phyloP scores from a whole-genome alignment of 306 rosid species.

The Cucumis cinereus region DNA sequence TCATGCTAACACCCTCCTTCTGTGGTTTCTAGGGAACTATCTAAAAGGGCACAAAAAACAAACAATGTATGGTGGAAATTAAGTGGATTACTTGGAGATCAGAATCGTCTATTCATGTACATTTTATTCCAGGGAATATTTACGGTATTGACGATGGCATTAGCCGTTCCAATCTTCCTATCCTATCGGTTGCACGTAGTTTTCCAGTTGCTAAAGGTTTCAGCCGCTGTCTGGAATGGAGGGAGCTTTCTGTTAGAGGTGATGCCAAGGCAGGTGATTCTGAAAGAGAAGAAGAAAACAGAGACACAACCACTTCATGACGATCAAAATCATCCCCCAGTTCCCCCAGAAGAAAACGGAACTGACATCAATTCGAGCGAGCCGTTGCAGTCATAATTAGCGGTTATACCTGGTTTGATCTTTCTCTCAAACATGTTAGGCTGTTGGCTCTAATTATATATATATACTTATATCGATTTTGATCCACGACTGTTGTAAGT shows the following conservation, averaged over 20 bases:
- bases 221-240: slow-evolving; percentile 86
- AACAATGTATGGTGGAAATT: slow-evolving; percentile 85
- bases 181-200: slow-evolving; percentile 51
- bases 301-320: slow-evolving; percentile 26
- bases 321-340: slow-evolving; percentile 16
- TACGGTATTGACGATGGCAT: slow-evolving; percentile 84
- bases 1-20: background rate
- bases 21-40: slow-evolving; percentile 53
- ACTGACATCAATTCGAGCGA: background rate
- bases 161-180: slow-evolving; percentile 80
- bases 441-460: background rate
- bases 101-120: slow-evolving; percentile 75
- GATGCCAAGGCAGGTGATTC: slow-evolving; percentile 89
- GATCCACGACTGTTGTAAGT: background rate
- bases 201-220: slow-evolving; percentile 81
- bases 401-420: background rate
- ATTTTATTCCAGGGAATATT: slow-evolving; percentile 62
- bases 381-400: background rate
- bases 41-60: slow-evolving; percentile 86
- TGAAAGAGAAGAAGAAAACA: slow-evolving; percentile 69
- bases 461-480: background rate
- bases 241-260: slow-evolving; percentile 89
- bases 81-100: slow-evolving; percentile 89
- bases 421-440: background rate
- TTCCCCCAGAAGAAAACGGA: background rate